Evolutionary conservation across 306 rosid species (phyloP).

Genomic region (Cucumis hystrix): DNA sequence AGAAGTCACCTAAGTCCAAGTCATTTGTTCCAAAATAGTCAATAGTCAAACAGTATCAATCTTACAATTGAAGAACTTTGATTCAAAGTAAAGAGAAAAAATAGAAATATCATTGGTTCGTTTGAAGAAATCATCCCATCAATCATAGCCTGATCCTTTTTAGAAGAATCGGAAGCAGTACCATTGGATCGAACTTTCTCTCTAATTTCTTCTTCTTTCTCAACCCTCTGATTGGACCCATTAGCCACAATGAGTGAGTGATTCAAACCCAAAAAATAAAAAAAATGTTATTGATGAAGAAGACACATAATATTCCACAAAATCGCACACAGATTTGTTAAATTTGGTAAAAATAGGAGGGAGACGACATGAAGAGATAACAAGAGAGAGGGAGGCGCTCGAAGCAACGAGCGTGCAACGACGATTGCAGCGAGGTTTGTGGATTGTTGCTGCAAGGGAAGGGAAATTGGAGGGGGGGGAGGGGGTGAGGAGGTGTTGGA

Average conservation of each 20-base stretch:
- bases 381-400: too few species aligned
- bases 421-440: too few species aligned
- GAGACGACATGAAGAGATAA: too few species aligned
- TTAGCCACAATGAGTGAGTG: conserved; percentile 21
- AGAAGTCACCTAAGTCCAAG: background rate
- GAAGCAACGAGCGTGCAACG: too few species aligned
- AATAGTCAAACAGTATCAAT: background rate
- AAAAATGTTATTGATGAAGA: background rate
- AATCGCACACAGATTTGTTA: background rate
- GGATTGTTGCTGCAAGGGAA: too few species aligned
- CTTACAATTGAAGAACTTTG: background rate
- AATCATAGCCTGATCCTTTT: conserved; percentile 55
- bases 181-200: conserved; percentile 47
- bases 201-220: conserved; percentile 10
- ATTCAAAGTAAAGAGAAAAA: conserved; percentile 1
- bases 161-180: conserved; percentile 67
- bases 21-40: background rate
- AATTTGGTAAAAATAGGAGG: background rate
- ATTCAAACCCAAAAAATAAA: background rate
- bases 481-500: too few species aligned
- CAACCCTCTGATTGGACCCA: conserved; percentile 80
- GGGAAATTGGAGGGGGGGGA: too few species aligned
- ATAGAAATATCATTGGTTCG: conserved; percentile 50
- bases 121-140: conserved; percentile 74
- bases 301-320: background rate